These are phyloP conservation scores for Quercus dentata DNA, from an alignment of 306 rosid species.

Conservation along the genomic window DNA sequence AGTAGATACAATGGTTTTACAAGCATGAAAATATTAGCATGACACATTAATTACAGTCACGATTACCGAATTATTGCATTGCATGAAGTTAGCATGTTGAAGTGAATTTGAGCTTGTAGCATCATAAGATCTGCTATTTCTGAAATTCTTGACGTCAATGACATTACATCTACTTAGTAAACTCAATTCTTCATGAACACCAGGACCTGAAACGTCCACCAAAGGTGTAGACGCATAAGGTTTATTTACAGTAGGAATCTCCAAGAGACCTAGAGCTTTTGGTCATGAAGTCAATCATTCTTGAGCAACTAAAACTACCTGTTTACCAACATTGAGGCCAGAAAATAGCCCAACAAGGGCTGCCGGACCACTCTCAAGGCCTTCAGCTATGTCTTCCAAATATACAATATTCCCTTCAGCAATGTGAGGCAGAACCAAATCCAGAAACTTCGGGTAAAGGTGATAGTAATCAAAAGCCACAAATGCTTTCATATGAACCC, in stretches of 20 bases:
- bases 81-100: too few species aligned
- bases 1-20: too few species aligned
- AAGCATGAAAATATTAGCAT: too few species aligned
- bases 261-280: background rate
- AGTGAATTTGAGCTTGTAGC: too few species aligned
- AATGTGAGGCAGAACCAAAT: conserved; percentile 20
- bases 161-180: too few species aligned
- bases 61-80: too few species aligned
- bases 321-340: conserved; percentile 40
- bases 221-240: background rate
- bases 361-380: conserved; percentile 24
- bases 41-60: too few species aligned
- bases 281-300: background rate
- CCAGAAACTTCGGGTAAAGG: conserved; percentile 13
- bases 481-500: conserved; percentile 25
- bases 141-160: too few species aligned
- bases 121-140: too few species aligned
- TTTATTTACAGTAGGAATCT: background rate
- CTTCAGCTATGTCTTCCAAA: conserved; percentile 35
- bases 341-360: conserved; percentile 34
- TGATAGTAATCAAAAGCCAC: background rate
- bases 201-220: too few species aligned
- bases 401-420: conserved; percentile 23
- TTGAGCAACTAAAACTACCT: conserved; percentile 17
- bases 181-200: too few species aligned